Base-by-base conservation (phyloP, 1,284 basidiomycete species). In the Pseudozyma pruni region DNA sequence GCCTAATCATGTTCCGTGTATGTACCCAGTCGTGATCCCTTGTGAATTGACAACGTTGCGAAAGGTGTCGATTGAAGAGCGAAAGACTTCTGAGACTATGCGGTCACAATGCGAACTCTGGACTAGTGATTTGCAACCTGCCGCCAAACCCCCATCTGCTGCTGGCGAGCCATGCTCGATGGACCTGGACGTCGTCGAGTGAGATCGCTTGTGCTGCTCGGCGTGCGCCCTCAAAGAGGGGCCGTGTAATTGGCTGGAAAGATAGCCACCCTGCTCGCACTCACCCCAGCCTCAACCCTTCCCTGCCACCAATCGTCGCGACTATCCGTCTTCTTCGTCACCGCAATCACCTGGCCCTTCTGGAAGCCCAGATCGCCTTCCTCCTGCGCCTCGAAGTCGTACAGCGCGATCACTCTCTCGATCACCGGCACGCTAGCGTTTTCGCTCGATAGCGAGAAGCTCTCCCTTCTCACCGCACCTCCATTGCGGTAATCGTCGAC, bases 261-360 rank as follows among this genome's bases (percentile, higher is more conserved):
- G 27, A 69, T 63, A 0, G 60, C 74, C 3, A 58, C 43, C 31
- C 53, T 47, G 41, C 67, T 66, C 7, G 51, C 47, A 17, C 46
- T 55, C 22, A 62, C 19, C 2, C 69, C 70, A 7, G 63, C 72
- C 31, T 72, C 69, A 25, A 72, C 69, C 2, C 63, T 32, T 11
- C 79, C 79, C 31, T 72, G 54, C 80, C 80, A 82, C 80, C 80
- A 82, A 31, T 81, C 80, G 20, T 75, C 63, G 19, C 46, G 43
- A 34, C 57, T 74, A 5, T 67, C 47, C 1, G 79, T 82, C 42
- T 74, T 75, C 25, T 56, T 58, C 2, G 68, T 66, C 4, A 82
- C 79, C 1, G 67, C 68, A 40, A 82, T 80, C 20, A 82, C 70
- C 38, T 82, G 79, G 4, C 80, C 80, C 19, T 71, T 59, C 8